Evolutionary conservation across 2,329 filamentous ascomycete genomes (phyloP).

Genomic region (Cytospora leucostoma): DNA sequence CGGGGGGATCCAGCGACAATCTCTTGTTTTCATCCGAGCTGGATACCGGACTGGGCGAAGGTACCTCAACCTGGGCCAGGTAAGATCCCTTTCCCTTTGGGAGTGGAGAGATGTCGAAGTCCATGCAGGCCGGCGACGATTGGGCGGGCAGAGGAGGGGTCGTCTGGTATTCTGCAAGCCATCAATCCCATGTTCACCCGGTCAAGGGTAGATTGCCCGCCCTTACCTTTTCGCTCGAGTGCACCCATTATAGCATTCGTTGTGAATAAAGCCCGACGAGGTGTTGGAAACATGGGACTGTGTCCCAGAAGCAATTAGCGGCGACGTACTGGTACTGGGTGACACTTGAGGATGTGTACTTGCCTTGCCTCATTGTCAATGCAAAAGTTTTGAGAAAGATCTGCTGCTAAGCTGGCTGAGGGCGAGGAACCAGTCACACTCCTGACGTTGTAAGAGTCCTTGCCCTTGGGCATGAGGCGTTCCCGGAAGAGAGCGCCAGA

Average conservation of each 20-base stretch:
- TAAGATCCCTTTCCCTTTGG: slow-evolving; percentile 77
- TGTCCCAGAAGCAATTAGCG: slow-evolving; percentile 29
- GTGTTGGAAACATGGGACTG: slow-evolving; percentile 81
- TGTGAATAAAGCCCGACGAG: slow-evolving; percentile 82
- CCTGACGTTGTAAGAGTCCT: slow-evolving; percentile 82
- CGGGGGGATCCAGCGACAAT: slow-evolving; percentile 60
- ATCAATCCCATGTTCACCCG: slow-evolving; percentile 31
- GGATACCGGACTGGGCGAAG: slow-evolving; percentile 69
- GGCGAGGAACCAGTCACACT: slow-evolving; percentile 83
- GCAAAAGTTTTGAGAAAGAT: slow-evolving; percentile 95
- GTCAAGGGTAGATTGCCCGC: slow-evolving; percentile 1
- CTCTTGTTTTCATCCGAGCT: slow-evolving; percentile 47
- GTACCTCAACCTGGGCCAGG: slow-evolving; percentile 63
- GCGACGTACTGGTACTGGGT: background rate
- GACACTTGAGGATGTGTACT: slow-evolving; percentile 36
- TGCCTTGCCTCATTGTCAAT: slow-evolving; percentile 85
- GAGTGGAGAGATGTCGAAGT: slow-evolving; percentile 90
- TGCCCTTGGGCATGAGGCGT: slow-evolving; percentile 57
- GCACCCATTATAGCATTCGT: slow-evolving; percentile 66
- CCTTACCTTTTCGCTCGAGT: slow-evolving; percentile 61
- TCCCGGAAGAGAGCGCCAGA: slow-evolving; percentile 78
- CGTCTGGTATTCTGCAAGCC: slow-evolving; percentile 66
- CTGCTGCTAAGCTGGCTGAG: slow-evolving; percentile 84
- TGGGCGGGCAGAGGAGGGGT: slow-evolving; percentile 78
- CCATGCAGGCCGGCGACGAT: slow-evolving; percentile 75